A percentile compares a stretch with the other conserved stretches of the same genome.
Conservation (phyloP, 805 yeast species). For the Kuraishia ogatae region DNA sequence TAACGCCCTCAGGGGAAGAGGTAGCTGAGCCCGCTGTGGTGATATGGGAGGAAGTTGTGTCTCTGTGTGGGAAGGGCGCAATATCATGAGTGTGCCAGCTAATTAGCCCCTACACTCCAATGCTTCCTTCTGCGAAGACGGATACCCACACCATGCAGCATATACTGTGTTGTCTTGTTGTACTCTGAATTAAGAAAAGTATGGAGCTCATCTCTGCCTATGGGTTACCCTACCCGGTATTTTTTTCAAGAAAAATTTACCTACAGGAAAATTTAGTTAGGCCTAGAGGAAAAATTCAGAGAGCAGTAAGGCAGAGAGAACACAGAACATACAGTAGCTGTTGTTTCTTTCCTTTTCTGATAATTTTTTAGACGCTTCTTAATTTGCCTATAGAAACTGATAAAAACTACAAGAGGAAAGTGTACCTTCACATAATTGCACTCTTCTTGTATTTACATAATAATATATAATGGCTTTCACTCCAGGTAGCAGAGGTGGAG, state of each 20-base stretch:
- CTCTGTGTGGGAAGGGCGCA: too few relatives aligned
- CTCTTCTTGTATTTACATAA: background rate
- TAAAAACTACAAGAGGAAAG: background rate
- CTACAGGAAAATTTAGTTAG: slow-evolving; percentile 1
- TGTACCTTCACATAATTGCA: slow-evolving; percentile 1
- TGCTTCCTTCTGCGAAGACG: background rate
- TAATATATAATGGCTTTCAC: slow-evolving; percentile 59
- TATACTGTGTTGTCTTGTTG: too few relatives aligned
- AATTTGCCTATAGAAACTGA: background rate
- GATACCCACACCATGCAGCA: too few relatives aligned
- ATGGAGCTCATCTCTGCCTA: background rate
- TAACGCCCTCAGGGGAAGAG: too few relatives aligned
- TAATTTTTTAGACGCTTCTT: background rate
- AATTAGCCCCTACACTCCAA: too few relatives aligned
- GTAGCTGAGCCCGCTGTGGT: too few relatives aligned
- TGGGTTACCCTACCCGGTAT: background rate
- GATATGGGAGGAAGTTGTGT: too few relatives aligned
- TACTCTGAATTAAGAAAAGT: too few relatives aligned
- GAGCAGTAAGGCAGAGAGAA: background rate
- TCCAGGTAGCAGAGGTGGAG: slow-evolving; percentile 49
- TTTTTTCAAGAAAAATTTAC: background rate
- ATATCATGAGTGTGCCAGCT: too few relatives aligned
- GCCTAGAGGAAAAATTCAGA: background rate
- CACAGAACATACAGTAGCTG: background rate
- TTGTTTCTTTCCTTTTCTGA: background rate